Base-by-base conservation (phyloP, 352 stramenopile species). In the Aphanomyces euteiches region DNA sequence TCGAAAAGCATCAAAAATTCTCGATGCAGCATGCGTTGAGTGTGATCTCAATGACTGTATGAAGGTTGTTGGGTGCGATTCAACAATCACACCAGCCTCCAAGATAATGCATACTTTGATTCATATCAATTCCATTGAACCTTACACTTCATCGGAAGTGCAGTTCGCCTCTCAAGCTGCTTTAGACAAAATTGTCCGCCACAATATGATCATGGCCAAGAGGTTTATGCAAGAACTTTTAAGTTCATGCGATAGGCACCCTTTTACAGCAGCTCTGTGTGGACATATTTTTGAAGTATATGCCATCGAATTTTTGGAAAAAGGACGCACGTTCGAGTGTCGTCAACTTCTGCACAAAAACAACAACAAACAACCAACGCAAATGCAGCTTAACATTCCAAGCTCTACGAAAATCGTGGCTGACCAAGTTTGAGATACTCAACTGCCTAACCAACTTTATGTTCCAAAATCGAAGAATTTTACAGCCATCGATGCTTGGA, bases 251-350 rank as follows among this genome's bases (percentile, higher is more conserved):
- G 28, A 28, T 28, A 28, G 28, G 28, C 28, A 77, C 65, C 71
- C 73, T 37, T 73, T 82, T 28, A 59, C 60, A 0, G 66, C 73
- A 75, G 59, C 73, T 56, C 41, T 82, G 41, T 82, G 77, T 34
- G 66, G 69, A 19, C 78, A 82, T 47, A 75, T 80, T 47, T 81
- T 81, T 54, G 72, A 79, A 68, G 67, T 71, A 13, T 36, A 83
- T 74, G 45, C 41, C 1, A 73, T 83, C 72, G 47, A 72, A 65
- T 50, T 79, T 70, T 72, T 82, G 63, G 56, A 83, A 10, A 5
- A 39, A 47, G 73, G 77, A 47, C 73, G 75, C 19, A 21, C 13
- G 61, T 80, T 77, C 39, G 56, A 56, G n/a, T 78, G 28, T 28
- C 37, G 19, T 60, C 10, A 60, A 60, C 28, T 60, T 17, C 10